These are phyloP conservation scores for Hortaea werneckii DNA, from an alignment of 2,329 filamentous ascomycete species.

Conservation along the genomic window DNA sequence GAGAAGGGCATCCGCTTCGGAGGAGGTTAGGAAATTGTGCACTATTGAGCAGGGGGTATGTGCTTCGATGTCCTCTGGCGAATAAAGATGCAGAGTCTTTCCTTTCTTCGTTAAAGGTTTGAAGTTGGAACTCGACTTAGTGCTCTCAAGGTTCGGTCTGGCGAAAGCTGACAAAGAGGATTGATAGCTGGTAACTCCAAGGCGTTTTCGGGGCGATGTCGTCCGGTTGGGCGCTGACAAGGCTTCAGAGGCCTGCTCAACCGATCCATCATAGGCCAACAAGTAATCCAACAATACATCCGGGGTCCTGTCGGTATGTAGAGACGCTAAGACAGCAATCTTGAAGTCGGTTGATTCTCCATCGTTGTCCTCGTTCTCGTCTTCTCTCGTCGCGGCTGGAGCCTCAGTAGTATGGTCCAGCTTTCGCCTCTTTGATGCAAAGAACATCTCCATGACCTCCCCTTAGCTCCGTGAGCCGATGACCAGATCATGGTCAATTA, in stretches of 20 bases:
- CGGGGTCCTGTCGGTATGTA: slow-evolving; percentile 56
- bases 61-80: slow-evolving; percentile 66
- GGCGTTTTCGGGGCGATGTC: slow-evolving; percentile 24
- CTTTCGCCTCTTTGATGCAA: slow-evolving; percentile 16
- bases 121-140: background rate
- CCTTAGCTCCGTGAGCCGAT: background rate
- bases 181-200: slow-evolving; percentile 30
- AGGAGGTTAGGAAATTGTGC: slow-evolving; percentile 71
- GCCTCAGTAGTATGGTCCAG: slow-evolving; percentile 8
- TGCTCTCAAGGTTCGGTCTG: background rate
- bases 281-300: slow-evolving; percentile 67
- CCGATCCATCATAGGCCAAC: slow-evolving; percentile 65
- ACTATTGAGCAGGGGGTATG: slow-evolving; percentile 87
- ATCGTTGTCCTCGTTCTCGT: slow-evolving; percentile 31
- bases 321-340: slow-evolving; percentile 69
- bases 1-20: slow-evolving; percentile 64
- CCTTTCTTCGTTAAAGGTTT: slow-evolving; percentile 59
- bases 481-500: no score
- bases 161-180: slow-evolving; percentile 28
- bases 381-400: background rate
- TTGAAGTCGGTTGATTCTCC: slow-evolving; percentile 78
- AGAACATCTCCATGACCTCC: slow-evolving; percentile 17
- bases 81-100: slow-evolving; percentile 72
- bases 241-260: slow-evolving; percentile 52
- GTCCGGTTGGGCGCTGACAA: slow-evolving; percentile 31